Percentiles rank a stretch among this genome's conserved stretches.
Conservation (phyloP, 2,329 filamentous ascomycete species). For the Aspergillus sp. region DNA sequence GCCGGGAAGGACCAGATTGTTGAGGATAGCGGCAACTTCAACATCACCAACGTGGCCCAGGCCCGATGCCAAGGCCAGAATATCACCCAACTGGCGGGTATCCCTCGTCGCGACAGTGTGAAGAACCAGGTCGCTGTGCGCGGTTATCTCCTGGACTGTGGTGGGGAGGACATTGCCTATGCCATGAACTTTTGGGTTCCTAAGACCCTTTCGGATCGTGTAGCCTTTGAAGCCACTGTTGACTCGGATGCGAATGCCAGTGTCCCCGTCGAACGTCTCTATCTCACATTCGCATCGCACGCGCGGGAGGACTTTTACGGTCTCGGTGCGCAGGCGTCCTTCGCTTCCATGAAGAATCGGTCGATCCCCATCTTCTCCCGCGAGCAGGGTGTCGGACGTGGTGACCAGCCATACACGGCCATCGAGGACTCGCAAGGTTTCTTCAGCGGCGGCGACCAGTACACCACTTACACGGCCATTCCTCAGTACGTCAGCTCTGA, state of each 20-base stretch:
- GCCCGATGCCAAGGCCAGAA: conserved; percentile 23
- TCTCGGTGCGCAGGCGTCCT: conserved; percentile 27
- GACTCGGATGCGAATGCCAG: no score
- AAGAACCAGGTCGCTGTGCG: not conserved
- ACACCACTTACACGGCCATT: no score
- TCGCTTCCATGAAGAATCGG: conserved; percentile 28
- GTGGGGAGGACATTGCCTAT: no score
- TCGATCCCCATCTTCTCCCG: conserved; percentile 28
- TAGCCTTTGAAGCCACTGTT: no score
- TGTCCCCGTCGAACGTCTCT: not conserved
- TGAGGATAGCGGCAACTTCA: no score
- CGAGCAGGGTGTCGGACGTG: conserved; percentile 28
- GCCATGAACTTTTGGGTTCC: no score
- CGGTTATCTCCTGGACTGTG: no score
- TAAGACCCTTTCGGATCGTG: no score
- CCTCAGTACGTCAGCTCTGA: no score
- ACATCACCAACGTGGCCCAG: conserved; percentile 12
- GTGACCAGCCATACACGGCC: conserved; percentile 25
- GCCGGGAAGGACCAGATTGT: no score
- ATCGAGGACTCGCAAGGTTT: conserved; percentile 8
- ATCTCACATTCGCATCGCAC: conserved; percentile 19
- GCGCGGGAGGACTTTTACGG: conserved; percentile 28
- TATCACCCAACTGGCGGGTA: conserved; percentile 13
- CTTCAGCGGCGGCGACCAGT: no score
- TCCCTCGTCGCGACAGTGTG: conserved; percentile 4